phyloP scores from a whole-genome alignment of 306 rosid species.

The Erythrophleum fordii region DNA sequence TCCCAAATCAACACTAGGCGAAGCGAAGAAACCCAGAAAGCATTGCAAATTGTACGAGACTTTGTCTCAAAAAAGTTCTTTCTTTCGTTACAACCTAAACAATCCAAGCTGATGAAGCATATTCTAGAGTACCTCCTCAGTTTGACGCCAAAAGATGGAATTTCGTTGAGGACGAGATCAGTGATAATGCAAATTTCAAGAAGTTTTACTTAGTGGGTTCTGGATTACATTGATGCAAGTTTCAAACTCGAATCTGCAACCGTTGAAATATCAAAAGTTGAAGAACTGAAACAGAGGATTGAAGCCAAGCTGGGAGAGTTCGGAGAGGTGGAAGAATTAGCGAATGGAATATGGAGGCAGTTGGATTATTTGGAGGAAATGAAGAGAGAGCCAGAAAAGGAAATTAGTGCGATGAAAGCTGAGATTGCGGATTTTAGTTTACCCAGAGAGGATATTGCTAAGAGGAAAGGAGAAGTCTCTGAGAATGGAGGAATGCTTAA shows the following conservation, averaged over 20 bases:
- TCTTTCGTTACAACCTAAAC: too few species aligned
- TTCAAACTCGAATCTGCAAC: slow-evolving; percentile 31
- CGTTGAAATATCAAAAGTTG: background rate
- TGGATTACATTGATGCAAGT: slow-evolving; percentile 36
- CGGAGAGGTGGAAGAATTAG: slow-evolving; percentile 13
- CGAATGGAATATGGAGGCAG: slow-evolving; percentile 1
- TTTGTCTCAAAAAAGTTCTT: too few species aligned
- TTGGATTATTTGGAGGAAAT: slow-evolving; percentile 7
- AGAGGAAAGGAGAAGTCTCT: slow-evolving; percentile 33
- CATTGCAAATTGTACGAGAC: background rate
- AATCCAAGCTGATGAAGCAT: slow-evolving; percentile 28
- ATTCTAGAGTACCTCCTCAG: slow-evolving; percentile 16
- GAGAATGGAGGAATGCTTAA: slow-evolving; percentile 18
- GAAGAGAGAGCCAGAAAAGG: slow-evolving; percentile 41
- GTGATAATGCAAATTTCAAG: slow-evolving; percentile 7
- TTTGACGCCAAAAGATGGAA: slow-evolving; percentile 35
- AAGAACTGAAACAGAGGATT: slow-evolving; percentile 20
- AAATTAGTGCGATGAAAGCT: slow-evolving; percentile 33
- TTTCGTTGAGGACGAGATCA: slow-evolving; percentile 28
- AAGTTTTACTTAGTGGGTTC: slow-evolving; percentile 30
- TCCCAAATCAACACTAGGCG: too few species aligned
- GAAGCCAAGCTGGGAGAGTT: slow-evolving; percentile 35
- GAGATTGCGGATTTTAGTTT: slow-evolving; percentile 23
- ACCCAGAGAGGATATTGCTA: background rate
- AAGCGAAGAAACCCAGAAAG: slow-evolving; percentile 38